Conservation (phyloP, 768 basidiomycete genomes). For the Pleurotus sapidus region DNA sequence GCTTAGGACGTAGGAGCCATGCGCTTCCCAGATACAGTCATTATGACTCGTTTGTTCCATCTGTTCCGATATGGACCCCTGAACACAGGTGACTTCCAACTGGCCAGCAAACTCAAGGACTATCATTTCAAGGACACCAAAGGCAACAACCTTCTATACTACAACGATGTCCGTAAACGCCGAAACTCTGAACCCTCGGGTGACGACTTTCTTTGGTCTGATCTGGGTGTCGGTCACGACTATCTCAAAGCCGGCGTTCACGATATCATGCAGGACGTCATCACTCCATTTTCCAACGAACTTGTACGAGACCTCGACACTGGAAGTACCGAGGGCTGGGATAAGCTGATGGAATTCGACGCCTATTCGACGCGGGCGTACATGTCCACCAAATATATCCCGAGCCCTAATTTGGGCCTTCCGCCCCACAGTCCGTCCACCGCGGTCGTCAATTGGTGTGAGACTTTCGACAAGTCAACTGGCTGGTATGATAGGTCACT, state of each 20-base stretch:
- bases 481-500: slow-evolving; percentile 31
- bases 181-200: not conserved
- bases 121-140: slow-evolving; percentile 13
- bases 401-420: slow-evolving; percentile 12
- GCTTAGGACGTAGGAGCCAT: slow-evolving; percentile 37
- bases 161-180: slow-evolving; percentile 15
- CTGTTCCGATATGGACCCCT: slow-evolving; percentile 24
- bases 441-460: slow-evolving; percentile 28
- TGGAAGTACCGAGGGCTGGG: slow-evolving; percentile 18
- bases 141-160: slow-evolving; percentile 19
- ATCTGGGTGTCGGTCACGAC: not conserved
- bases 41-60: slow-evolving; percentile 27
- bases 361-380: slow-evolving; percentile 24
- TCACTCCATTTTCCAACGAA: slow-evolving; percentile 17
- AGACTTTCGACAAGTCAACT: slow-evolving; percentile 27
- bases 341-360: slow-evolving; percentile 23
- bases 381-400: slow-evolving; percentile 13
- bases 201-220: slow-evolving; percentile 9
- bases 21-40: slow-evolving; percentile 30
- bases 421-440: slow-evolving; percentile 12
- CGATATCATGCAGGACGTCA: slow-evolving; percentile 13
- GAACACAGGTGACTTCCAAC: slow-evolving; percentile 15
- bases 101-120: slow-evolving; percentile 17
- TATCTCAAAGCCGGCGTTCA: slow-evolving; percentile 6
- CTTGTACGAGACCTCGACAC: slow-evolving; percentile 21